Evolutionary conservation across 345 rosid genomes (phyloP).

Genomic region (Firmiana major): DNA sequence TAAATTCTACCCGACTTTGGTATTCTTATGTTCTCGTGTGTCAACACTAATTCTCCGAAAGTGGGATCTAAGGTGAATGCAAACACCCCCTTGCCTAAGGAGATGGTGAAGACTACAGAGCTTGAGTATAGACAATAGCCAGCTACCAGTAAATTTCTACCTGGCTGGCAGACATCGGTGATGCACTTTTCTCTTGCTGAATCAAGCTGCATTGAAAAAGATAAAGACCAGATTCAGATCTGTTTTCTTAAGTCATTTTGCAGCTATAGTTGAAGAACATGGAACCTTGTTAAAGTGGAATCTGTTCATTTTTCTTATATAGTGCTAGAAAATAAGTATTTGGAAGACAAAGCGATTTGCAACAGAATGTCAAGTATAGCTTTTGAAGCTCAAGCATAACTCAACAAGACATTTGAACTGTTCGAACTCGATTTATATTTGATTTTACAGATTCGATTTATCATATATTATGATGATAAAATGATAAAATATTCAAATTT

Average conservation of each 20-base stretch:
- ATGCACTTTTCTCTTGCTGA: conserved; percentile 53
- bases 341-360: not conserved
- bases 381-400: too few relatives aligned
- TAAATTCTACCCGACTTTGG: conserved; percentile 82
- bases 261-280: not conserved
- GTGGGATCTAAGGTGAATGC: conserved; percentile 85
- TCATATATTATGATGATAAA: too few relatives aligned
- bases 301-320: not conserved
- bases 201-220: conserved; percentile 44
- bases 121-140: conserved; percentile 97
- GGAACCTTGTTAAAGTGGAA: conserved; percentile 2
- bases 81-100: conserved; percentile 75
- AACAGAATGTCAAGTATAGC: not conserved
- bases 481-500: too few relatives aligned
- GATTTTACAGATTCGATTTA: too few relatives aligned
- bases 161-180: conserved; percentile 88
- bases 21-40: conserved; percentile 77
- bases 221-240: too few relatives aligned
- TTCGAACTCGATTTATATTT: too few relatives aligned
- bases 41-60: conserved; percentile 87
- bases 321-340: not conserved
- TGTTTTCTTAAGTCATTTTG: not conserved
- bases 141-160: conserved; percentile 82
- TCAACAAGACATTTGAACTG: too few relatives aligned
- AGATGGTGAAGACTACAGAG: conserved; percentile 77